Base-by-base conservation (phyloP, 805 yeast genomes). In the Candida golubevii region DNA sequence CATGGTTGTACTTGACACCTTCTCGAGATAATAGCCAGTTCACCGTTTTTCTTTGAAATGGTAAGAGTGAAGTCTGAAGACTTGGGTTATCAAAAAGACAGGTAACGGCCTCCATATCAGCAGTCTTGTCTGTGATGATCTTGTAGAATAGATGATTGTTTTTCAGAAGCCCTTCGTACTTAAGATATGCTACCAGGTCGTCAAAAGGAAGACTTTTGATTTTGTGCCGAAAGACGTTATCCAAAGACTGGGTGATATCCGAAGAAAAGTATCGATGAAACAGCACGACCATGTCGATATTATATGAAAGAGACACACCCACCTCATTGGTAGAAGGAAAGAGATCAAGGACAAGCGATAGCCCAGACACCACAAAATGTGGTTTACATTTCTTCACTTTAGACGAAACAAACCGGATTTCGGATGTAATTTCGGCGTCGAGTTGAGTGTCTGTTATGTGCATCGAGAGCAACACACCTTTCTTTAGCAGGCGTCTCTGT, bases 21-120 rank as follows among this genome's bases (percentile, higher is more conserved):
- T 82, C 88, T 47, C 67, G 71, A 0, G 61, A 49, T 5, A 82
- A 60, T 55, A 82, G 61, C 88, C 88, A 82, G 13, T 65, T 59
- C 1, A 82, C 69, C 2, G 85, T 72, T 35, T 70, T 73, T 5
- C 66, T 67, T 57, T 82, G 88, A 47, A 80, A 82, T 2, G 63
- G 62, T 26, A 77, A 55, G 7, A 78, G 59, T 11, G 63, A 62
- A 0, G 78, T 67, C 8, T 67, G 72, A 6, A 78, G 56, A 33
- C 71, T 77, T 0, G 76, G 72, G 2, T 74, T 63, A 15, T 67
- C 63, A 39, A 65, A 59, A 1, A 52, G 45, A 3, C 47, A 49
- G 3, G 48, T 48, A 1, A 55, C 50, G 2, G 41, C 35, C 0
- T 62, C 60, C 27, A 62, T 44, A 0, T 36, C 46, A 8, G 56